These are phyloP conservation scores for Cercospora sojina DNA, from an alignment of 2,329 filamentous ascomycete genomes.

Conservation along the genomic window DNA sequence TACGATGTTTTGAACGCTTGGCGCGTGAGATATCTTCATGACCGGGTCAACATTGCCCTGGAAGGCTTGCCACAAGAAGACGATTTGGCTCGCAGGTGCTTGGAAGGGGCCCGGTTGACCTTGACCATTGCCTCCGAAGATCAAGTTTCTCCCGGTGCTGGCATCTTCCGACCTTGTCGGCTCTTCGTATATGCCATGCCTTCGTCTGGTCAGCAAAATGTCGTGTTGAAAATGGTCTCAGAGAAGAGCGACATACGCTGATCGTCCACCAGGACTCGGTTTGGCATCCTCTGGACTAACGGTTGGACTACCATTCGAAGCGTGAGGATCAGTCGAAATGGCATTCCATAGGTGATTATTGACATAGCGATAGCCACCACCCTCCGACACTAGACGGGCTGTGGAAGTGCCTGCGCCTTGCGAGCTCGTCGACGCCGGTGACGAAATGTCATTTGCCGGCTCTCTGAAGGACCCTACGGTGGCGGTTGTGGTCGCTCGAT, in stretches of 20 bases:
- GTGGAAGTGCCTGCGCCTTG: constrained; percentile 21
- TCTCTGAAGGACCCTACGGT: constrained; percentile 11
- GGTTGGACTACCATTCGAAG: constrained; percentile 15
- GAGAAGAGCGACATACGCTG: constrained; percentile 6
- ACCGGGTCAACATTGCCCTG: constrained; percentile 73
- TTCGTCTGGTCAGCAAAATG: not conserved
- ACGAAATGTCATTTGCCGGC: constrained; percentile 19
- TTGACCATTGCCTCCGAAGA: constrained; percentile 21
- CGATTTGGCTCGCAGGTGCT: constrained; percentile 46
- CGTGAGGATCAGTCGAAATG: constrained; percentile 21
- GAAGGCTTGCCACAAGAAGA: constrained; percentile 72
- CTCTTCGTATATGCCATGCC: constrained; percentile 17
- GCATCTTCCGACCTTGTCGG: constrained; percentile 6
- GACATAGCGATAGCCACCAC: constrained; percentile 28
- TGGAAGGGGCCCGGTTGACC: constrained; percentile 27
- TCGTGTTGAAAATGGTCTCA: not conserved
- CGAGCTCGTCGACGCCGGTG: constrained; percentile 19
- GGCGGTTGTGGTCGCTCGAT: constrained; percentile 14
- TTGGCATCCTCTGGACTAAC: constrained; percentile 12
- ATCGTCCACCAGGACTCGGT: constrained; percentile 12
- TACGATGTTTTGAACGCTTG: constrained; percentile 65
- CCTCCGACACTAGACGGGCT: constrained; percentile 29
- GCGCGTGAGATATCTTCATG: constrained; percentile 70
- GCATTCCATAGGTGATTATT: constrained; percentile 32
- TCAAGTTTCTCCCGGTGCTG: constrained; percentile 23